phyloP scores from a whole-genome alignment of 2,329 filamentous ascomycete genomes.

The Sodiomyces alkalinus region DNA sequence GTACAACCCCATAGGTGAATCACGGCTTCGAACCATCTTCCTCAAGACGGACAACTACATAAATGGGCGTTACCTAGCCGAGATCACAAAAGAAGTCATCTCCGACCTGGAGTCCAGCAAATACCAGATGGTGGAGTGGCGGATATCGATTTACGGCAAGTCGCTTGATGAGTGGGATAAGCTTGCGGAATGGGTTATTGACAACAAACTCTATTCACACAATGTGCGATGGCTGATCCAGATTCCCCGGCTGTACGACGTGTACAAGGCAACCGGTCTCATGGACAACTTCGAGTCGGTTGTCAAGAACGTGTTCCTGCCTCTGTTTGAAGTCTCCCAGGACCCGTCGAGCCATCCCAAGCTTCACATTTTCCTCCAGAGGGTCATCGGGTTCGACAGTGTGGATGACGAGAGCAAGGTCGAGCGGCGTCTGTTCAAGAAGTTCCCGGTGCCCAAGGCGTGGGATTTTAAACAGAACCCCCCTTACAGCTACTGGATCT shows the following conservation, averaged over 20 bases:
- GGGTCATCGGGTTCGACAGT: constrained; percentile 93
- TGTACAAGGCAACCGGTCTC: constrained; percentile 79
- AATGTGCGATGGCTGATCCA: constrained; percentile 97
- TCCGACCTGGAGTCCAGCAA: constrained; percentile 96
- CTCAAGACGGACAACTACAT: constrained; percentile 98
- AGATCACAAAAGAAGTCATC: constrained; percentile 97
- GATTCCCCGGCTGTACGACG: constrained; percentile 83
- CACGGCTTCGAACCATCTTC: constrained; percentile 91
- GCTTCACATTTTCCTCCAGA: constrained; percentile 83
- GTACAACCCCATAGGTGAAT: constrained; percentile 95
- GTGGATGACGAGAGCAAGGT: constrained; percentile 98
- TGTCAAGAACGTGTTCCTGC: constrained; percentile 80
- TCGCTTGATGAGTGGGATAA: constrained; percentile 95
- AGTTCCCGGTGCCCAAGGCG: constrained; percentile 77
- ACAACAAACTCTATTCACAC: constrained; percentile 95
- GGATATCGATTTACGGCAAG: constrained; percentile 91
- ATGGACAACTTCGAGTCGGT: constrained; percentile 87
- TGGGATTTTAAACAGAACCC: constrained; percentile 94
- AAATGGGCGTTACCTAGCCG: constrained; percentile 84
- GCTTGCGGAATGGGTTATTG: constrained; percentile 89
- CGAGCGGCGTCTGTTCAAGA: constrained; percentile 84
- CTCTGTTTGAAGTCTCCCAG: constrained; percentile 85
- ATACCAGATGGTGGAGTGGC: constrained; percentile 99
- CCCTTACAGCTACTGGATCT: constrained; percentile 98
- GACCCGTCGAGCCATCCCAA: constrained; percentile 80